These are phyloP conservation scores for Suillus occidentalis DNA, from an alignment of 768 basidiomycete genomes.

Conservation along the genomic window DNA sequence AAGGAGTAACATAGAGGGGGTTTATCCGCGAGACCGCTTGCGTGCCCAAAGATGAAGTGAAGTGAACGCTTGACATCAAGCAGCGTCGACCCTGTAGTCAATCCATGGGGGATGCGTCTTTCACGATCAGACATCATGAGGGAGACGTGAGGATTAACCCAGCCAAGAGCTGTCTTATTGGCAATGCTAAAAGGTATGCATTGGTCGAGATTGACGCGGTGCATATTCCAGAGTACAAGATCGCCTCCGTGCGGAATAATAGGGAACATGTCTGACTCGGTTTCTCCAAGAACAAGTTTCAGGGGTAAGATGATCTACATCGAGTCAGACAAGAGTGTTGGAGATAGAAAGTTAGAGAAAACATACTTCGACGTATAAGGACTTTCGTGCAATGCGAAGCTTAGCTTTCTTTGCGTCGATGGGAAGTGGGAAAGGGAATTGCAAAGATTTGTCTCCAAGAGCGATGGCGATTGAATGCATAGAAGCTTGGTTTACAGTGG, in stretches of 20 bases:
- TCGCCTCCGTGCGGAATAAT: constrained; percentile 16
- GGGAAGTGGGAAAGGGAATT: constrained; percentile 44
- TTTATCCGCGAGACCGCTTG: constrained; percentile 24
- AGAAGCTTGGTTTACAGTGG: constrained; percentile 15
- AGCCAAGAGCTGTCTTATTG: constrained; percentile 16
- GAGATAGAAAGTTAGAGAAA: too few relatives aligned
- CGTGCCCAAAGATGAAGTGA: constrained; percentile 25
- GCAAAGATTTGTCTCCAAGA: constrained; percentile 21
- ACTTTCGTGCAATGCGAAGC: constrained; percentile 54
- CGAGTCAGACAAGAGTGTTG: neutral
- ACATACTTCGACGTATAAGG: constrained; percentile 44
- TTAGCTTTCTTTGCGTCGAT: constrained; percentile 37
- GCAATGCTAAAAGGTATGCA: constrained; percentile 33
- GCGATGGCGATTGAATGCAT: constrained; percentile 7
- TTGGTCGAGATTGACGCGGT: constrained; percentile 37
- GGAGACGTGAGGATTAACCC: constrained; percentile 35
- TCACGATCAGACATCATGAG: constrained; percentile 36
- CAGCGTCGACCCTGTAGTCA: constrained; percentile 16
- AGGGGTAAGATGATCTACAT: constrained; percentile 24
- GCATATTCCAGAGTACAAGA: constrained; percentile 36
- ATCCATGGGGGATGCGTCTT: constrained; percentile 16
- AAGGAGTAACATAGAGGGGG: constrained; percentile 22
- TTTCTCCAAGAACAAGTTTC: constrained; percentile 15
- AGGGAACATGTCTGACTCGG: constrained; percentile 27
- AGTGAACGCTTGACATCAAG: constrained; percentile 35